phyloP scores from a whole-genome alignment of 139 green algal genomes.

The Penium margaritaceum region DNA sequence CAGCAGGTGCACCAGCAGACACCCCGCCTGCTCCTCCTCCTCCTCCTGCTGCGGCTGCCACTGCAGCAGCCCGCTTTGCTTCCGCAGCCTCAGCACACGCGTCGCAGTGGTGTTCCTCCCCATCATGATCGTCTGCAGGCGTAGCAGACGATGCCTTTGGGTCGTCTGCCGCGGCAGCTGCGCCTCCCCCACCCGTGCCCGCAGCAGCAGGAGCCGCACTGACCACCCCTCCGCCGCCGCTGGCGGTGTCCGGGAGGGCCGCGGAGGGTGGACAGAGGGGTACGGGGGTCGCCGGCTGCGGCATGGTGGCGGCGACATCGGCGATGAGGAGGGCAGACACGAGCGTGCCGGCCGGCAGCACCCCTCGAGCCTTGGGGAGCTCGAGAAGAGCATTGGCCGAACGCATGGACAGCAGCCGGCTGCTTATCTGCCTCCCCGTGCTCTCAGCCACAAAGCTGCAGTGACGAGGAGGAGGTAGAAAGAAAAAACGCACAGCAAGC shows the following conservation, averaged over 20 bases:
- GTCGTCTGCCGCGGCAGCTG: too few relatives aligned
- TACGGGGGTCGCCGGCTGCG: not conserved
- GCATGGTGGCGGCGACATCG: conserved; percentile 11
- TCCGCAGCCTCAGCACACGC: too few relatives aligned
- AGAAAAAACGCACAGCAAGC: too few relatives aligned
- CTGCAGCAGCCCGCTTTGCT: not conserved
- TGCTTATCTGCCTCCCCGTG: conserved; percentile 91
- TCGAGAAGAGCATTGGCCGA: conserved; percentile 67
- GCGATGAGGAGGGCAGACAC: conserved; percentile 44
- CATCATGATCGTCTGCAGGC: too few relatives aligned
- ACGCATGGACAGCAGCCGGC: conserved; percentile 70
- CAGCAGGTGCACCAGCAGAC: not conserved
- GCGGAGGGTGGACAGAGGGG: not conserved
- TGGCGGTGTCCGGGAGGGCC: not conserved
- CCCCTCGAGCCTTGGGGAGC: conserved; percentile 51
- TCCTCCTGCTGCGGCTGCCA: not conserved
- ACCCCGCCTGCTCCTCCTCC: conserved; percentile 10
- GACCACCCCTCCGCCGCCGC: not conserved
- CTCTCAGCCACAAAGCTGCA: conserved; percentile 54
- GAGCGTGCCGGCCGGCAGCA: conserved; percentile 25
- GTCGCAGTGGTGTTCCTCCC: too few relatives aligned
- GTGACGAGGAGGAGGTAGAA: conserved; percentile 3
- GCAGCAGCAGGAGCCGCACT: not conserved
- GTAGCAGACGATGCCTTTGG: too few relatives aligned
- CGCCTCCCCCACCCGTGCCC: not conserved